Evolutionary conservation across 371 early-diverging fungal species (phyloP).

Genomic region (Capniomyces stellatus): DNA sequence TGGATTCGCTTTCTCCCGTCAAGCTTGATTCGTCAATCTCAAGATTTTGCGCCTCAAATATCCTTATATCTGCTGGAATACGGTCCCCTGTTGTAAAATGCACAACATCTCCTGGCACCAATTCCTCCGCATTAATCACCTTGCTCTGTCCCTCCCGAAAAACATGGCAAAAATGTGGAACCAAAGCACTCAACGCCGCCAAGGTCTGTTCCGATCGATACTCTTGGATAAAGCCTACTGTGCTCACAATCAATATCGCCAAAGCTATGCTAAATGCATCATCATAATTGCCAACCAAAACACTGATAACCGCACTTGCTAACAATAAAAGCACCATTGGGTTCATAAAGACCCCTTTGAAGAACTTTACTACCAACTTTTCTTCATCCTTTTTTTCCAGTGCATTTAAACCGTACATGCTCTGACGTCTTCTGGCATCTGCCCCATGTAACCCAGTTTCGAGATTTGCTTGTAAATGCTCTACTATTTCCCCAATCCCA

Average conservation of each 20-base stretch:
- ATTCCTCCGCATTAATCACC: slow-evolving; percentile 29
- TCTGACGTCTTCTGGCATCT: slow-evolving; percentile 16
- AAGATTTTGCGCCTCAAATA: slow-evolving; percentile 47
- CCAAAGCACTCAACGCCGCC: slow-evolving; percentile 35
- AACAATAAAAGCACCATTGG: slow-evolving; percentile 67
- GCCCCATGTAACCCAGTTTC: not conserved
- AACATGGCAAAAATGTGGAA: slow-evolving; percentile 45
- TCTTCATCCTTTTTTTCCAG: slow-evolving; percentile 44
- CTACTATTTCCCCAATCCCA: not conserved
- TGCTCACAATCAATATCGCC: slow-evolving; percentile 27
- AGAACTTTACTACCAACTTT: slow-evolving; percentile 37
- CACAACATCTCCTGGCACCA: slow-evolving; percentile 56
- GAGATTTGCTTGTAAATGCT: not conserved
- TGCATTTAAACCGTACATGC: slow-evolving; percentile 42
- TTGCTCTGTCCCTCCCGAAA: slow-evolving; percentile 40
- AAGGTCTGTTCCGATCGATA: slow-evolving; percentile 42
- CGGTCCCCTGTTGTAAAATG: slow-evolving; percentile 42
- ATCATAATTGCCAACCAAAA: slow-evolving; percentile 72
- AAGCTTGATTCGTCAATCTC: slow-evolving; percentile 56
- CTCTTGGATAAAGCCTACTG: slow-evolving; percentile 51
- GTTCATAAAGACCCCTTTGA: slow-evolving; percentile 37
- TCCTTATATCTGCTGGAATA: slow-evolving; percentile 48
- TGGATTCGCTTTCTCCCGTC: slow-evolving; percentile 58
- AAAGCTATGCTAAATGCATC: slow-evolving; percentile 87
- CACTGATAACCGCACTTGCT: slow-evolving; percentile 67